Percentiles rank a stretch among this genome's conserved stretches.
phyloP scores from a whole-genome alignment of 176 grass and related monocot genomes.

The Miscanthus lutarioriparius region DNA sequence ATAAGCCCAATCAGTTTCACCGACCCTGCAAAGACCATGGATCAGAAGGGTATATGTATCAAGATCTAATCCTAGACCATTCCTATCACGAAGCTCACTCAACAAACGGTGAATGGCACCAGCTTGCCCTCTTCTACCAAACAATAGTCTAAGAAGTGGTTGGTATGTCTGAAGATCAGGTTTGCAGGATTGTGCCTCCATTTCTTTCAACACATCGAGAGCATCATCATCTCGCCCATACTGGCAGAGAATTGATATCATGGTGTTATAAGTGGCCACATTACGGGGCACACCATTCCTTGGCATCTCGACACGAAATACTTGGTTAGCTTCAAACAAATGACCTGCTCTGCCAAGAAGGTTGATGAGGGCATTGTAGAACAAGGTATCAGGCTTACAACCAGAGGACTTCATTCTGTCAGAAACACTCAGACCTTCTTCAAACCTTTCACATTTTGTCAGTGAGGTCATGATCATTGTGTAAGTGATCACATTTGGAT shows the following conservation, averaged over 20 bases:
- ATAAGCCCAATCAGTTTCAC: conserved; percentile 61
- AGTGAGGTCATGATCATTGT: conserved; percentile 80
- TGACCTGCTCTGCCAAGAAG: conserved; percentile 58
- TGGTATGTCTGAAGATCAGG: conserved; percentile 83
- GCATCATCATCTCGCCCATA: conserved; percentile 59
- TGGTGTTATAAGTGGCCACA: conserved; percentile 75
- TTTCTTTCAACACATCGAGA: conserved; percentile 62
- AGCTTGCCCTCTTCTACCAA: conserved; percentile 50
- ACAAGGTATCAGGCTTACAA: conserved; percentile 72
- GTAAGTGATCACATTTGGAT: conserved; percentile 79
- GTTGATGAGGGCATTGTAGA: conserved; percentile 86
- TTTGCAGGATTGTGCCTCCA: conserved; percentile 58
- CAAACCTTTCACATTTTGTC: conserved; percentile 53
- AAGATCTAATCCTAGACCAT: conserved; percentile 76
- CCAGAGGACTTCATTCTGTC: conserved; percentile 70
- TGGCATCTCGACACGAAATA: conserved; percentile 78
- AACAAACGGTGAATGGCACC: conserved; percentile 45
- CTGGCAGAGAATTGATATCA: conserved; percentile 74
- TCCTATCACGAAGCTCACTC: conserved; percentile 54
- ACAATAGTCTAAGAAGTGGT: conserved; percentile 67
- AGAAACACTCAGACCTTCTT: conserved; percentile 63
- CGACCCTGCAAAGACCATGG: conserved; percentile 64
- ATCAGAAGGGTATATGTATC: conserved; percentile 76
- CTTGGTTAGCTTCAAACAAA: conserved; percentile 58
- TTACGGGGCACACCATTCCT: conserved; percentile 47